Evolutionary conservation across 176 grass and related monocot species (phyloP).

Genomic region (Secale cereale): DNA sequence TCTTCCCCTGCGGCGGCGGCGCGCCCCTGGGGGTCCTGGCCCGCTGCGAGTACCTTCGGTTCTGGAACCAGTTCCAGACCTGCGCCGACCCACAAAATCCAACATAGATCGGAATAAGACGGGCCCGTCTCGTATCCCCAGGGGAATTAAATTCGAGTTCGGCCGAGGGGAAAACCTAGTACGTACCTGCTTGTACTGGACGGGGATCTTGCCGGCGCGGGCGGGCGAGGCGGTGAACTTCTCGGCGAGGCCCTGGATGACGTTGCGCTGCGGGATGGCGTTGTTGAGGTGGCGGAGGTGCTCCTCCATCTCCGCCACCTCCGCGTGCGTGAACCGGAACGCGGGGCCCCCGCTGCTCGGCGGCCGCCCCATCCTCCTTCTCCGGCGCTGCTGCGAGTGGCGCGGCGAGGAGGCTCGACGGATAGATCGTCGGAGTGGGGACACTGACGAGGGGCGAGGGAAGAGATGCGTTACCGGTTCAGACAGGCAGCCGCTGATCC

Average conservation of each 20-base stretch:
- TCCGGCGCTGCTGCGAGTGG: background rate
- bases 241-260: slow-evolving; percentile 69
- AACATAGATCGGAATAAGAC: slow-evolving; percentile 5
- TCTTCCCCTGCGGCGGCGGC: slow-evolving; percentile 26
- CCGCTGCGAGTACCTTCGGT: slow-evolving; percentile 90
- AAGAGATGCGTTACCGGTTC: background rate
- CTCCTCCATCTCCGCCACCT: slow-evolving; percentile 92
- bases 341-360: slow-evolving; percentile 63
- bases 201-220: slow-evolving; percentile 61
- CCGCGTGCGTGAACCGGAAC: slow-evolving; percentile 82
- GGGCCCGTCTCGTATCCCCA: background rate
- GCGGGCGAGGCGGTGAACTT: slow-evolving; percentile 77
- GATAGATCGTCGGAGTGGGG: background rate
- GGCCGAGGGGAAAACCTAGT: background rate
- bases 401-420: background rate
- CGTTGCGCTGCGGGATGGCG: slow-evolving; percentile 53
- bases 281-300: slow-evolving; percentile 73
- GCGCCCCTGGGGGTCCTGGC: slow-evolving; percentile 47
- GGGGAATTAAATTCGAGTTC: background rate
- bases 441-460: background rate
- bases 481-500: background rate
- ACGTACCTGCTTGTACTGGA: slow-evolving; percentile 88
- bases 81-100: slow-evolving; percentile 20
- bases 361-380: slow-evolving; percentile 63
- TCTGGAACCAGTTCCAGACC: slow-evolving; percentile 99